These are phyloP conservation scores for Physaria fendleri DNA, from an alignment of 345 rosid species.

Conservation along the genomic window DNA sequence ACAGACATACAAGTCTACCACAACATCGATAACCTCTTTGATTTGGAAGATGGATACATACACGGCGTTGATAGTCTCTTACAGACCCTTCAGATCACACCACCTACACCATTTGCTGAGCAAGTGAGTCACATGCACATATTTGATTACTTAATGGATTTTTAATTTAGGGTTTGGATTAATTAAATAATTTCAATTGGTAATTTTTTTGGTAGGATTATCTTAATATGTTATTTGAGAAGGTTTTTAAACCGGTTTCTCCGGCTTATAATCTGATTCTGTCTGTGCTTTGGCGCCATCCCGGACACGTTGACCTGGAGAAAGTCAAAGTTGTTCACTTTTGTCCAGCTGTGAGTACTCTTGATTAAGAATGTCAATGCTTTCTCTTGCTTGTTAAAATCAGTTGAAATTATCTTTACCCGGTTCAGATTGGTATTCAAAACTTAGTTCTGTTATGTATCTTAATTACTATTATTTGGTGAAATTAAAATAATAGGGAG, in stretches of 20 bases:
- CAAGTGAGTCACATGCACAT: slow-evolving; percentile 35
- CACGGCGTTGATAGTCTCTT: slow-evolving; percentile 51
- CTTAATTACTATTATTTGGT: not conserved
- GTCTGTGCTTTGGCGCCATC: slow-evolving; percentile 85
- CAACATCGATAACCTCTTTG: slow-evolving; percentile 62
- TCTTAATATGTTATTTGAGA: slow-evolving; percentile 62
- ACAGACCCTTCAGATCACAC: slow-evolving; percentile 39
- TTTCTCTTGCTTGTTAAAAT: not conserved
- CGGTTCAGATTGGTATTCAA: not conserved
- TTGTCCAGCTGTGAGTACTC: slow-evolving; percentile 59
- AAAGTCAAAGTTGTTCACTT: slow-evolving; percentile 62
- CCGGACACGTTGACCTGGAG: slow-evolving; percentile 54
- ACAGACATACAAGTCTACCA: slow-evolving; percentile 73
- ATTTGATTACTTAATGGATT: not conserved
- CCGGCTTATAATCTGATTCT: slow-evolving; percentile 50
- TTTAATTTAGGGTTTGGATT: not conserved
- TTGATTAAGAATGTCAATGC: not conserved
- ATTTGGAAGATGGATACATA: slow-evolving; percentile 48
- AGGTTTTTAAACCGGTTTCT: slow-evolving; percentile 53
- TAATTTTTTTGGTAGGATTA: slow-evolving; percentile 42
- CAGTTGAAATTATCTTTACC: too few relatives aligned
- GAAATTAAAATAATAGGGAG: slow-evolving; percentile 23
- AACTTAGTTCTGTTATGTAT: not conserved
- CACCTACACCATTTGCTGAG: slow-evolving; percentile 67
- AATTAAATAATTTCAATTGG: not conserved